Evolutionary conservation across 2,329 filamentous ascomycete species (phyloP).

Genomic region (Catunica adiposa): DNA sequence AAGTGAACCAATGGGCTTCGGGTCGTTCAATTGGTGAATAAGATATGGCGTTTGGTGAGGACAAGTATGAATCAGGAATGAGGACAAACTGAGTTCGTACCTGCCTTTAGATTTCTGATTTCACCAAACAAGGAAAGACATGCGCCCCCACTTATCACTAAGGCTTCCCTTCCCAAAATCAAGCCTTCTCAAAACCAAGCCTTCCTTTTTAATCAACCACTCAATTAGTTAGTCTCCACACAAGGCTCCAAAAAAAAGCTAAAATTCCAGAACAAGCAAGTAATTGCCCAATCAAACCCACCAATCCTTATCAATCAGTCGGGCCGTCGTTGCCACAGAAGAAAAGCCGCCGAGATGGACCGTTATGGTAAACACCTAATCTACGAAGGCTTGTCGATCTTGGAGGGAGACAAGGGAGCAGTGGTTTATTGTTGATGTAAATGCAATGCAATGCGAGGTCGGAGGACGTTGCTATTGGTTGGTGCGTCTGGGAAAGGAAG

Average conservation of each 20-base stretch:
- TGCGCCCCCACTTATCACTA: too few species aligned
- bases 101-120: background rate
- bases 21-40: too few species aligned
- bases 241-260: background rate
- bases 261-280: background rate
- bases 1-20: too few species aligned
- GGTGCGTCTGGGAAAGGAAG: background rate
- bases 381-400: too few species aligned
- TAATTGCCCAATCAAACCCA: background rate
- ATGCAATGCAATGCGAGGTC: constrained; percentile 1
- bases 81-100: background rate
- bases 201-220: background rate
- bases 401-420: too few species aligned
- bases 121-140: background rate
- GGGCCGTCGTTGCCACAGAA: background rate
- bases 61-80: too few species aligned
- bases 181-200: background rate
- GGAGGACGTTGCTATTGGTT: background rate
- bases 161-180: background rate
- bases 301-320: constrained; percentile 6
- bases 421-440: too few species aligned
- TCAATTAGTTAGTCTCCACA: background rate
- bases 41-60: too few species aligned
- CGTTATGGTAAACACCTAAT: background rate
- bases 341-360: background rate